phyloP scores from a whole-genome alignment of 2,329 filamentous ascomycete species.

The Sclerotinia spermophila region DNA sequence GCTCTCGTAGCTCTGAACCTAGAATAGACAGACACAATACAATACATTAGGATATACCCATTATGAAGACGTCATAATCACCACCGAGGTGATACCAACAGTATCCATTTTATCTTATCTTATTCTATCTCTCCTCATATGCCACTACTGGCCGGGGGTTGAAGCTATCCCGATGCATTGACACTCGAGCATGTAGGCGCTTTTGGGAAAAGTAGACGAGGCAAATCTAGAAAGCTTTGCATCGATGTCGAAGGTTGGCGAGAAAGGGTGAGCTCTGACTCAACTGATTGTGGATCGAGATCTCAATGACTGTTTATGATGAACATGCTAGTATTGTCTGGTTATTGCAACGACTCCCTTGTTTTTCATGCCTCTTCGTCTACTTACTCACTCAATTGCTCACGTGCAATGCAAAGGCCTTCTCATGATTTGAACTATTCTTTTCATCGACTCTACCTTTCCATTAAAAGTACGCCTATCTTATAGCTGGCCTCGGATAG shows the following conservation, averaged over 20 bases:
- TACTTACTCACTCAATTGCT: background rate
- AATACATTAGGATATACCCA: too few relatives aligned
- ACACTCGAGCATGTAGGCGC: constrained; percentile 14
- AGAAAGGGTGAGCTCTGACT: background rate
- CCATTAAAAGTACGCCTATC: background rate
- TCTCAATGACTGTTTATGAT: background rate
- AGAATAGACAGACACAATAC: too few relatives aligned
- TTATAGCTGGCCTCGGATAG: too few relatives aligned
- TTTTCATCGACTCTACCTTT: background rate
- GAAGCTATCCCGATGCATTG: constrained; percentile 2
- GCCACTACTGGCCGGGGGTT: constrained; percentile 13
- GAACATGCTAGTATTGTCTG: background rate
- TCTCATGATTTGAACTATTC: background rate
- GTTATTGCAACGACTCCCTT: fast-evolving
- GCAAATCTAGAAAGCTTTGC: constrained; percentile 19
- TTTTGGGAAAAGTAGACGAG: constrained; percentile 12
- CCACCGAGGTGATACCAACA: too few relatives aligned
- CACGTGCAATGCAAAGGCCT: too few relatives aligned
- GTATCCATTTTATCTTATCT: background rate
- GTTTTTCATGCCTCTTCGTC: background rate
- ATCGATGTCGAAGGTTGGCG: constrained; percentile 9
- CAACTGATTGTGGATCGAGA: background rate
- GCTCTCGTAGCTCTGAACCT: too few relatives aligned
- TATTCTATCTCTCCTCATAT: background rate
- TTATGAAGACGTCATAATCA: too few relatives aligned